phyloP scores from a whole-genome alignment of 345 rosid species.

The Salix dunnii region DNA sequence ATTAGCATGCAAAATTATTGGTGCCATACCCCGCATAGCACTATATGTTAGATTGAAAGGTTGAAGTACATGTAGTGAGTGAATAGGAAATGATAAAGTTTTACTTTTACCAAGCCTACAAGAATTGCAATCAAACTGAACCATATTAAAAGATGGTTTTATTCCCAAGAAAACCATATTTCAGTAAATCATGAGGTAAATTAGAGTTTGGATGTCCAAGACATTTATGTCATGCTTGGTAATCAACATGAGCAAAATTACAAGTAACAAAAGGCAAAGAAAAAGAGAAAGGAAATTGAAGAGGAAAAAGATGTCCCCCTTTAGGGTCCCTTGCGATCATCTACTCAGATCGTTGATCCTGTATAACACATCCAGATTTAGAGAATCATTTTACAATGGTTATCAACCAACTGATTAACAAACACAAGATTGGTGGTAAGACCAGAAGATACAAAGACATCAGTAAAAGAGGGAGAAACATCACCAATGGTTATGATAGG shows the following conservation, averaged over 20 bases:
- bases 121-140: neutral
- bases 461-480: neutral
- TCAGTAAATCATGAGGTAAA: neutral
- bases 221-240: neutral
- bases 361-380: neutral
- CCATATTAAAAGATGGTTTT: neutral
- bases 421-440: neutral
- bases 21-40: neutral
- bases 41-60: neutral
- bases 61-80: neutral
- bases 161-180: neutral
- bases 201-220: neutral
- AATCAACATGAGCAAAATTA: neutral
- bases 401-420: neutral
- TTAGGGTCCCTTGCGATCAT: too few species aligned
- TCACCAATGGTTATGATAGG: neutral
- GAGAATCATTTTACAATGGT: neutral
- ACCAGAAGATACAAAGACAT: neutral
- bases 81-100: neutral
- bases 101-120: neutral
- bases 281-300: neutral
- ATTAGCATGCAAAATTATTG: neutral
- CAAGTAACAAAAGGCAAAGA: neutral
- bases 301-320: neutral
- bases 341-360: constrained; percentile 10